Conservation (phyloP, 2,329 filamentous ascomycete genomes). For the Aspergillus clavatus region DNA sequence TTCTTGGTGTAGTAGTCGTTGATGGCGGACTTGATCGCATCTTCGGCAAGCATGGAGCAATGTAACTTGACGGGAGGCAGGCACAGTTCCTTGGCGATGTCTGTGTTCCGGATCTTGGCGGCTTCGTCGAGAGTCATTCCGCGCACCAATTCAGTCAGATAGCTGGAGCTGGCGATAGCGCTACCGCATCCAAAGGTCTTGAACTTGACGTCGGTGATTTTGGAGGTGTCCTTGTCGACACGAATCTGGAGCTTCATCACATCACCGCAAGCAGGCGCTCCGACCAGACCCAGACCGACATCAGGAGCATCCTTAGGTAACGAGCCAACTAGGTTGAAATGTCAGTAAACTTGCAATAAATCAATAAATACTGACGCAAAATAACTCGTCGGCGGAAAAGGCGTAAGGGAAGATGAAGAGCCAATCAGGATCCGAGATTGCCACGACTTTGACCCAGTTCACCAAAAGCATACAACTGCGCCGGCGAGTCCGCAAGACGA, state of each 20-base stretch:
- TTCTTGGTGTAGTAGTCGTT: constrained; percentile 90
- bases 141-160: constrained; percentile 88
- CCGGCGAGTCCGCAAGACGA: no score
- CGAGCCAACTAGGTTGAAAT: constrained; percentile 52
- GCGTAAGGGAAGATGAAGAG: background rate
- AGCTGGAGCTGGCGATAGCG: constrained; percentile 90
- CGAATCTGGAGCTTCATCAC: constrained; percentile 94
- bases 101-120: constrained; percentile 86
- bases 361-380: no score
- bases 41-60: constrained; percentile 88
- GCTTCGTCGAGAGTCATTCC: constrained; percentile 97
- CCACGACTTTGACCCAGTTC: no score
- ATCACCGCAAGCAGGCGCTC: constrained; percentile 85
- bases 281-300: constrained; percentile 86
- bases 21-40: constrained; percentile 89
- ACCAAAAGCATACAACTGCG: no score
- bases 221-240: constrained; percentile 81
- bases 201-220: constrained; percentile 92
- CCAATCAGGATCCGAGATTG: background rate
- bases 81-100: constrained; percentile 97
- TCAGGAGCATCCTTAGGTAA: constrained; percentile 74
- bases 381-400: no score
- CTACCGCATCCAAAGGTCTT: constrained; percentile 96
- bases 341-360: constrained; percentile 6
- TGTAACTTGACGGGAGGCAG: constrained; percentile 84